Base-by-base conservation (phyloP, 1,139 yeast species). In the Yamadazyma diddensiae region DNA sequence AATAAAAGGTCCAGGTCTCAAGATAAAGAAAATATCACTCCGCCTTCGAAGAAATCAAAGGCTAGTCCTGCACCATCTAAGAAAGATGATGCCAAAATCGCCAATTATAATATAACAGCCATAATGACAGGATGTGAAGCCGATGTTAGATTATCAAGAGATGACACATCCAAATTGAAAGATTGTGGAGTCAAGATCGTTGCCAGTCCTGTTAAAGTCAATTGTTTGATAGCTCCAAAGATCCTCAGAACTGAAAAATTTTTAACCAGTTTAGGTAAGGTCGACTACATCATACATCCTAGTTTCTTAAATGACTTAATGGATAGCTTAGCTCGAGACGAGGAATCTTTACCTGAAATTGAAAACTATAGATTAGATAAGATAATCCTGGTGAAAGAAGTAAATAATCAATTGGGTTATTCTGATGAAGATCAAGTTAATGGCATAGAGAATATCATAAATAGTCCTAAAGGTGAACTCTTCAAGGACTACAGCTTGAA, bases 221-320 rank as follows among this genome's bases (percentile, higher is more conserved):
- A 77, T 45, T 61, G 81, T 24, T 62, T 83, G 7, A 65, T 90
- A 12, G 92, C 97, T 0, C 95, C 97, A 1, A 77, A 79, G 40
- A 70, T 82, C 9, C 56, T 83, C 46, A 71, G 97, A 43, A 92
- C 97, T 0, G 95, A 84, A 38, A 92, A 92, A 57, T 90, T 90
- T 50, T 65, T 92, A 37, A 55, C 62, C 21, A 58, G 73, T 37
- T 50, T 69, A 34, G 53, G 65, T 36, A 54, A 50, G 34, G 70
- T 59, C 2, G 41, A 49, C 10, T 49, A 55, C 17, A 67, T 81
- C 12, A 43, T 76, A 2, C 75, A 73, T 36, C 79, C 80, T 0
- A 49, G 53, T n/a, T 74, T 65, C 38, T 43, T 76, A 15, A 48
- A 52, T 10, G 76, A 71, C 27, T 61, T 76, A 0, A 43, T 76